Base-by-base conservation (phyloP, 352 stramenopile genomes). In the Globisporangium solare region DNA sequence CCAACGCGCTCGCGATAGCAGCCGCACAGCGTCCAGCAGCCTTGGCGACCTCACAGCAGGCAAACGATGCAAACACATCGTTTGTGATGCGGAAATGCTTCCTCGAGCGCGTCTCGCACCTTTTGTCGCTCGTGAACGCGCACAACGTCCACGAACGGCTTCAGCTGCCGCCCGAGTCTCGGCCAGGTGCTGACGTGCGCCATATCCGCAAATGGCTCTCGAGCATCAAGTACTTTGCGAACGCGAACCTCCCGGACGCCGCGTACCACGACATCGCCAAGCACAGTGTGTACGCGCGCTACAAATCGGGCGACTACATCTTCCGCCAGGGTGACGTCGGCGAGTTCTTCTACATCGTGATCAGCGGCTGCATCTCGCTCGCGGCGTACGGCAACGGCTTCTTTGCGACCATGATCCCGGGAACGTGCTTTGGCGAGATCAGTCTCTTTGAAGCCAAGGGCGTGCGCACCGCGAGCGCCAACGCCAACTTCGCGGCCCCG, bases 321-420 rank as follows among this genome's bases (percentile, higher is more conserved):
- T 92, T 92, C 49, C 81, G 81, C 13, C 74, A 92, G 47, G 81
- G 76, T 13, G 79, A 92, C 56, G 31, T 77, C 0, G 81, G 79
- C 18, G 79, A 89, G 51, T 65, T 68, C 47, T 92, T 89, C 54
- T 92, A 88, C 63, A 74, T 92, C 40, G 45, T 92, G 40, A 73
- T 92, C 51, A 84, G 67, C 31, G 81, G 81, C 18, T 79, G 71
- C 48, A 65, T 92, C 10, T 74, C 68, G 15, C 66, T 92, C 27
- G 74, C 81, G n/a, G 79, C 76, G 0, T 88, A 79, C 49, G 76
- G 75, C 53, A 83, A 76, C 37, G 81, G 81, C 15, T 80, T 77
- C 62, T 89, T 92, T 53, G 64, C 74, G 8, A 88, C 77, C 18
- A 76, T 92, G 67, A 80, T 68, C 1, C 75, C 76, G 0, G 81